These are phyloP conservation scores for Trichocomaceae sp. DNA, from an alignment of 2,329 filamentous ascomycete genomes.

Conservation along the genomic window DNA sequence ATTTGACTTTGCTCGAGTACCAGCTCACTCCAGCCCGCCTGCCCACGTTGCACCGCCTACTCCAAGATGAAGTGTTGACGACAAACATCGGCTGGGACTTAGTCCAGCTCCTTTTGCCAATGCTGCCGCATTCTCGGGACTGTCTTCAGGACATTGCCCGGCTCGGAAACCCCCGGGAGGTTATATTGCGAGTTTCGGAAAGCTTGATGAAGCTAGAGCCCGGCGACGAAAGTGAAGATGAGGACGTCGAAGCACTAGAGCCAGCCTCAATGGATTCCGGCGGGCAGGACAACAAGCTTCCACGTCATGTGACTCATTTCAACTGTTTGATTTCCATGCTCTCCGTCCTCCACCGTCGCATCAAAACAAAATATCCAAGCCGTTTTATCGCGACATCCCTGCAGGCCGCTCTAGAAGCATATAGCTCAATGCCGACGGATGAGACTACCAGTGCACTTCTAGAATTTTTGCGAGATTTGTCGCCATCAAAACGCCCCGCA, in stretches of 20 bases:
- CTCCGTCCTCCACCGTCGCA: conserved; percentile 51
- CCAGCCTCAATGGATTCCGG: conserved; percentile 17
- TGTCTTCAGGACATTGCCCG: conserved; percentile 57
- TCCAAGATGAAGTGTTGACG: conserved; percentile 56
- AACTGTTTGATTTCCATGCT: conserved; percentile 46
- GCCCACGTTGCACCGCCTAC: conserved; percentile 51
- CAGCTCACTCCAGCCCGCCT: conserved; percentile 54
- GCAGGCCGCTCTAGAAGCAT: conserved; percentile 55
- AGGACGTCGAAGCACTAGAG: conserved; percentile 27
- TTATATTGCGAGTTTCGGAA: conserved; percentile 58
- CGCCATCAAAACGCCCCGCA: conserved; percentile 52
- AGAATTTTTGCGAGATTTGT: conserved; percentile 52
- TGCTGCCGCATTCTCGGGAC: conserved; percentile 51
- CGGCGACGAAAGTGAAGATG: conserved; percentile 29
- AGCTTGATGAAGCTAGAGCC: conserved; percentile 52
- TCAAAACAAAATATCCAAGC: conserved; percentile 59
- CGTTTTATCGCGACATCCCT: conserved; percentile 59
- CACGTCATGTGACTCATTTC: conserved; percentile 33
- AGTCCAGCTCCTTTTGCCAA: conserved; percentile 54
- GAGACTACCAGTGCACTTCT: conserved; percentile 53
- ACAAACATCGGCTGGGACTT: conserved; percentile 62
- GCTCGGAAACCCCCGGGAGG: conserved; percentile 58
- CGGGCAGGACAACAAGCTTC: conserved; percentile 10
- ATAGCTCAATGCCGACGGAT: conserved; percentile 49
- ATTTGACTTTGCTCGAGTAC: conserved; percentile 59